Evolutionary conservation across 108 stramenopile genomes (phyloP), one percentile per base, ranked within the genome.

Genomic region (Pseudonitzschia delicatissima): DNA sequence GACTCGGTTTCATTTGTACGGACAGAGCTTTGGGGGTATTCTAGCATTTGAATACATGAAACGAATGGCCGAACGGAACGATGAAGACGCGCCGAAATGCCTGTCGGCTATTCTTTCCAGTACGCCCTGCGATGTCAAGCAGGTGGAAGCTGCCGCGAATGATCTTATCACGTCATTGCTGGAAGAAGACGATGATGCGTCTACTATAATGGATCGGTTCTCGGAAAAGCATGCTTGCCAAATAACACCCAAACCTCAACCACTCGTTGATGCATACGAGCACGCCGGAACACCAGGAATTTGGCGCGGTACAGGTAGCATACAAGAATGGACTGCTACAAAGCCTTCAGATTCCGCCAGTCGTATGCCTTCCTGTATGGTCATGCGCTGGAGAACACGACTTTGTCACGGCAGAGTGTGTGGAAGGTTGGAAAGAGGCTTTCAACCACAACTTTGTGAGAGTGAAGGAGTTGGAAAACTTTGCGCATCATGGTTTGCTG

Each of bases 11-110:
- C 86, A 87, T 72, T 69, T 87, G 31, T 87, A 82, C 62, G 86
- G 86, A 11, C 86, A 87, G 36, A 72, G 69, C 23, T 87, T 73
- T 71, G 86, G 86, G 1, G 83, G 83, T 0, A 84, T 84, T 29
- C 60, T 87, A 25, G 83, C 86, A 3, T 84, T 72, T 76, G 87
- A 84, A 71, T 87, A 83, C 47, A 37, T 84, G 68, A 80, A 82
- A 52, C 64, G 71, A 21, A 23, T 70, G 2, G 79, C 73, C 8
- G 47, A 27, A 5, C 29, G 13, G 53, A 17, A 7, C 27, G 45
- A 34, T 12, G 45, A 45, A 2, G 58, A 47, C 11, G 45, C 40
- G 31, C 36, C 29, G 15, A 32, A 34, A 20, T 85, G 84, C 66
- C 68, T 77, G 12, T 86, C 85, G 6, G 77, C 68, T 20, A 68